Percentiles rank a stretch among this genome's conserved stretches.
Evolutionary conservation across 2,329 filamentous ascomycete genomes (phyloP).

Genomic region (Botrytis squamosa): DNA sequence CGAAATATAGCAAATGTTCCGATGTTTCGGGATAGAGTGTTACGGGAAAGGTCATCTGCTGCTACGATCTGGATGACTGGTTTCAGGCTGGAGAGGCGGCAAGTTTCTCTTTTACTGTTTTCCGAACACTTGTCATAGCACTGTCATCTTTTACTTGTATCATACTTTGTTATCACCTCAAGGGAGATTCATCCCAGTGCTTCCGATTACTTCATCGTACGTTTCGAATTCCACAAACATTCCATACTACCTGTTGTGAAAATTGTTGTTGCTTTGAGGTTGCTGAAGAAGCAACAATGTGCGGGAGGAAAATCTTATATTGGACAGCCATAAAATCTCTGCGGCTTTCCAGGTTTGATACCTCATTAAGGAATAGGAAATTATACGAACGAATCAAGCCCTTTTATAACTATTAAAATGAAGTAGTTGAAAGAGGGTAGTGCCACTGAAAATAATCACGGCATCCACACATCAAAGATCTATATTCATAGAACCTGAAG

Average conservation of each 20-base stretch:
- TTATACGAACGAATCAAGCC: accelerated
- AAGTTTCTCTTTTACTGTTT: too few species aligned
- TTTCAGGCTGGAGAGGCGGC: accelerated
- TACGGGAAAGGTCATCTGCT: accelerated
- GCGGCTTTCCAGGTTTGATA: not conserved
- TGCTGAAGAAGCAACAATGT: not conserved
- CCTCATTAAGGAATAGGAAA: not conserved
- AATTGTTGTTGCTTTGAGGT: not conserved
- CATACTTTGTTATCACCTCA: not conserved
- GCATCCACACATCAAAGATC: not conserved
- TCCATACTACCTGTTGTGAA: not conserved
- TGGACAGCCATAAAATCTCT: not conserved
- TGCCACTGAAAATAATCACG: not conserved
- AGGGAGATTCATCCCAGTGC: not conserved
- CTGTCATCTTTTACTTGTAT: not conserved
- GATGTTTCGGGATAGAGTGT: not conserved
- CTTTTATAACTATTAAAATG: not conserved
- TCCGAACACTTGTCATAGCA: not conserved
- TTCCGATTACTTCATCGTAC: not conserved
- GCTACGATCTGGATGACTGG: accelerated
- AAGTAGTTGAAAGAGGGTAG: not conserved
- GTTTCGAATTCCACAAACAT: not conserved
- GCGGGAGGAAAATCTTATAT: not conserved
- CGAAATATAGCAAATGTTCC: not conserved
- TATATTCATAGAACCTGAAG: not conserved